Evolutionary conservation across 192 early-diverging fungal species (phyloP).

Genomic region (Jimgerdemannia lactiflua): DNA sequence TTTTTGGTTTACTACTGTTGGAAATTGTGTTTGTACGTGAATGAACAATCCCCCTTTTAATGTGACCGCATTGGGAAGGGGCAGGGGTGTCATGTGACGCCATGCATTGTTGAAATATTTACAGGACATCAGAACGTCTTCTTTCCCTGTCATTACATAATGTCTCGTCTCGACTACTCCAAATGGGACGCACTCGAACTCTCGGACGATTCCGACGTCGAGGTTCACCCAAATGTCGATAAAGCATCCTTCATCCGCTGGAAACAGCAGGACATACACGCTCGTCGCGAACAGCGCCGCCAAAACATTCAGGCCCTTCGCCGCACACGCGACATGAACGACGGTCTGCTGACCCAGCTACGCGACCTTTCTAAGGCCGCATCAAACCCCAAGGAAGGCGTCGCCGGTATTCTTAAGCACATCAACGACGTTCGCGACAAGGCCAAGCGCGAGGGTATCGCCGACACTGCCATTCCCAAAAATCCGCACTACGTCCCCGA

Average conservation of each 20-base stretch:
- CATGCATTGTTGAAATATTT: too few species aligned
- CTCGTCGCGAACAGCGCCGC: slow-evolving; percentile 74
- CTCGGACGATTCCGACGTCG: slow-evolving; percentile 96
- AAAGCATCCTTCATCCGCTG: slow-evolving; percentile 87
- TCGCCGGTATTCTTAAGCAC: slow-evolving; percentile 8
- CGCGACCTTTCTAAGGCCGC: slow-evolving; percentile 13
- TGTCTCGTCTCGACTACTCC: slow-evolving; percentile 69
- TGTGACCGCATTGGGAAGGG: too few species aligned
- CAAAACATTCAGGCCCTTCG: slow-evolving; percentile 54
- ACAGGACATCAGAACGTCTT: background rate
- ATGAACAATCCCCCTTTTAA: too few species aligned
- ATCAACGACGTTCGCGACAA: slow-evolving; percentile 11
- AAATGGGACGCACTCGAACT: slow-evolving; percentile 98
- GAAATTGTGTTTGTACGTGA: too few species aligned
- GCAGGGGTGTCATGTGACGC: too few species aligned
- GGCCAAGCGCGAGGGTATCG: slow-evolving; percentile 17
- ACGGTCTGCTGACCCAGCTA: slow-evolving; percentile 14
- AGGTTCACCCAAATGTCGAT: slow-evolving; percentile 94
- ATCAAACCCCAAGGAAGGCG: background rate
- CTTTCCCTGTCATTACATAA: slow-evolving; percentile 16
- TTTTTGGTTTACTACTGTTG: too few species aligned
- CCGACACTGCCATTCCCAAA: background rate
- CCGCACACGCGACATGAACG: slow-evolving; percentile 21
- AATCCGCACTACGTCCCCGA: slow-evolving; percentile 11
- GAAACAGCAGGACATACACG: slow-evolving; percentile 88